Percentiles rank a stretch among this genome's conserved stretches.
Conservation (phyloP, 805 yeast genomes). For the Cyberlindnera nakhonratchasimensis region DNA sequence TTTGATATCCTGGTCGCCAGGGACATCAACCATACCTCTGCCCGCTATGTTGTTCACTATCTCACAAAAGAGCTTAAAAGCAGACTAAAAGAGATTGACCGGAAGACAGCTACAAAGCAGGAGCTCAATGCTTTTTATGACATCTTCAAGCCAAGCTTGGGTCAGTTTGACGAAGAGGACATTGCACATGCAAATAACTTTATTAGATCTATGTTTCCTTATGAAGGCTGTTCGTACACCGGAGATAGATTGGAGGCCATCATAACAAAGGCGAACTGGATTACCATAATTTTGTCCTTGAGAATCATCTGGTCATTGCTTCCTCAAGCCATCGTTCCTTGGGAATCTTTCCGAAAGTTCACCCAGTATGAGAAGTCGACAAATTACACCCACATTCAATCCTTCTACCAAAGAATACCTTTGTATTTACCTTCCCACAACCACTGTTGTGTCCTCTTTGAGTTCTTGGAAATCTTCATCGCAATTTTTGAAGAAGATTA, state of each 20-base stretch:
- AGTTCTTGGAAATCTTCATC: constrained; percentile 35
- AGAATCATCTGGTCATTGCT: constrained; percentile 34
- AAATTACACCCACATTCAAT: constrained; percentile 27
- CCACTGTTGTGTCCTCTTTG: constrained; percentile 35
- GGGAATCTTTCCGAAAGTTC: constrained; percentile 33
- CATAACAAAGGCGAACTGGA: constrained; percentile 25
- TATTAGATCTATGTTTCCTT: constrained; percentile 33
- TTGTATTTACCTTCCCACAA: constrained; percentile 33
- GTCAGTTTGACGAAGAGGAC: constrained; percentile 33
- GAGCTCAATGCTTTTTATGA: constrained; percentile 25
- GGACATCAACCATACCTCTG: constrained; percentile 31
- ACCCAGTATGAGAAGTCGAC: constrained; percentile 23
- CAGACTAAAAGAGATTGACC: constrained; percentile 20
- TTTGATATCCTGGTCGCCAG: constrained; percentile 23
- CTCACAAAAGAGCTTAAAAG: constrained; percentile 31
- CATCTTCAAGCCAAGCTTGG: constrained; percentile 35
- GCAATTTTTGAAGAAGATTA: constrained; percentile 32
- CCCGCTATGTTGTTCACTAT: constrained; percentile 34
- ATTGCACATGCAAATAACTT: constrained; percentile 27
- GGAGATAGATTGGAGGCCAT: constrained; percentile 29
- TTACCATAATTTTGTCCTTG: constrained; percentile 28
- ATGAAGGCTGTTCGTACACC: constrained; percentile 35
- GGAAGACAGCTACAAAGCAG: constrained; percentile 18
- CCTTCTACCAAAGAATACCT: constrained; percentile 35
- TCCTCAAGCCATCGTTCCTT: constrained; percentile 34